Conservation (phyloP, 352 stramenopile genomes). For the Pythium guiyangense region DNA sequence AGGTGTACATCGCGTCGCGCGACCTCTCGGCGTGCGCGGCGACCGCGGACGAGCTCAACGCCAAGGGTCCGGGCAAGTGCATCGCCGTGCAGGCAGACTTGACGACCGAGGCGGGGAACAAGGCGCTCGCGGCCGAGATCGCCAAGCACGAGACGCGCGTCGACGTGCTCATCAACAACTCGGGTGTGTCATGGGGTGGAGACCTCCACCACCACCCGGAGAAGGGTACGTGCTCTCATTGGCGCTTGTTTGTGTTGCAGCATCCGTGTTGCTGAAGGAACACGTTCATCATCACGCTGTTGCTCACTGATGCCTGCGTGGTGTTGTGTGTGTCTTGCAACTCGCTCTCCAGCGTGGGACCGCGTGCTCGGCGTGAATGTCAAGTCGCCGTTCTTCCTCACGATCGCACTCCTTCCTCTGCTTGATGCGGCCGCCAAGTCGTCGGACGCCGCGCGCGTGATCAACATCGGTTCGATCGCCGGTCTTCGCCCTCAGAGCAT, state of each 20-base stretch:
- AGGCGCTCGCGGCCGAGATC: slow-evolving; percentile 72
- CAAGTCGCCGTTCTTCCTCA: slow-evolving; percentile 93
- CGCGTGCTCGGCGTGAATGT: slow-evolving; percentile 94
- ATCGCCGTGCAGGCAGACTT: slow-evolving; percentile 77
- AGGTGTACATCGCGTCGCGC: too few species aligned
- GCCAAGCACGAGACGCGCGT: slow-evolving; percentile 69
- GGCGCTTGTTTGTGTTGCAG: too few species aligned
- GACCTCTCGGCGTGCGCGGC: too few species aligned
- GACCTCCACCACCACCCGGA: slow-evolving; percentile 33
- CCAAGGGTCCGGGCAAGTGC: slow-evolving; percentile 53
- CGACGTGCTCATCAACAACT: slow-evolving; percentile 96
- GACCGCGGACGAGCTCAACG: slow-evolving; percentile 32
- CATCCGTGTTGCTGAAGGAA: too few species aligned
- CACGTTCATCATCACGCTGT: too few species aligned
- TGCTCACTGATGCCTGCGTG: too few species aligned
- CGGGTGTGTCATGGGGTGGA: slow-evolving; percentile 54
- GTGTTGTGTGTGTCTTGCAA: too few species aligned
- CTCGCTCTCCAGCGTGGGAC: slow-evolving; percentile 92
- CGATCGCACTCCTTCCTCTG: slow-evolving; percentile 85
- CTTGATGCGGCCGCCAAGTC: slow-evolving; percentile 65
- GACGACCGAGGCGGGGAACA: slow-evolving; percentile 70
- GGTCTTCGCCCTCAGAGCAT: slow-evolving; percentile 86
- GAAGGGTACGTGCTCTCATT: slow-evolving; percentile 18
- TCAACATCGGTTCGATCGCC: slow-evolving; percentile 72
- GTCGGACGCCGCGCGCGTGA: slow-evolving; percentile 47